Evolutionary conservation across 1,139 yeast genomes (phyloP), one percentile per base, ranked within the genome.

Genomic region (Nakaseomyces sp.): DNA sequence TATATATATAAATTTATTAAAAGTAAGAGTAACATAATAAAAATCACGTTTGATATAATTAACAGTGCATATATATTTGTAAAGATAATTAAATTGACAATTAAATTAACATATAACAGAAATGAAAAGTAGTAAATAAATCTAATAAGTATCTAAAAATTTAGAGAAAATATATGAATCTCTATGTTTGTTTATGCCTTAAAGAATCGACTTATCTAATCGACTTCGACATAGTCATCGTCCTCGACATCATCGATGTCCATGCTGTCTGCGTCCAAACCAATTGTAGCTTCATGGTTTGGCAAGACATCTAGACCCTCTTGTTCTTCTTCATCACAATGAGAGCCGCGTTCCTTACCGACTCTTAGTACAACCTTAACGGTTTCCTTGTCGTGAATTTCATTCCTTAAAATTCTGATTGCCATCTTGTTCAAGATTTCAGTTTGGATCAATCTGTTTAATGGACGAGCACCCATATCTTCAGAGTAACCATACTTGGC

Each of bases 391-490:
- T 91, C 96, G 58, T 72, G 74, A 47, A 91, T 76, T 66, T 89
- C 95, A 15, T 95, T 95, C 62, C 81, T 82, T 54, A 91, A 74
- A 47, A 91, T 75, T 66, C 83, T 74, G n/a, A 91, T 76, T 1
- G 99, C 98, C 67, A 91, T 71, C 56, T 73, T 79, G 67, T 91
- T 91, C 64, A 91, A 77, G 25, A 91, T 73, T 64, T 88, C 94
- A 52, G 74, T 77, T 66, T 91, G 97, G 51, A 91, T 88, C 55
- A 91, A 75, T 59, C 98, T 79, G 73, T 91, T 93, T 68, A 91
- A 75, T 49, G 99, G 99, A 65, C 99, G 78, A 2, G 99, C 98
- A 67, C 99, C 98, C 64, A 91, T 73, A 64, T 88, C 95, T 43
- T 84, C 75, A 22, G 95, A 87, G 68, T 89, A 91, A 40, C 99